phyloP scores from a whole-genome alignment of 2,329 filamentous ascomycete genomes.

The Neopestalotiopsis sp. region DNA sequence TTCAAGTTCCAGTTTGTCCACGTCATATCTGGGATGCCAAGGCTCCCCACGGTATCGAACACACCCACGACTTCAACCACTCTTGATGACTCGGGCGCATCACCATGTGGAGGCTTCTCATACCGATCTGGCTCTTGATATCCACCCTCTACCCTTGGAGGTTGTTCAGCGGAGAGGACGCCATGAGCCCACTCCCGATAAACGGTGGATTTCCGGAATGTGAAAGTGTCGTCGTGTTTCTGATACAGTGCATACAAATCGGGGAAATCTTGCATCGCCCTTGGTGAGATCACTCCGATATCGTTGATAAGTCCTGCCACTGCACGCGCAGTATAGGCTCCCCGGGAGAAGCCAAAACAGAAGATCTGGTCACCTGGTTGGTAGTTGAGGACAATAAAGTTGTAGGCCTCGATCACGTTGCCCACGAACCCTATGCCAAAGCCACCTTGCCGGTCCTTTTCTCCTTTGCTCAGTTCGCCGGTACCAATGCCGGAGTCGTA shows the following conservation, averaged over 20 bases:
- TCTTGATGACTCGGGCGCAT: constrained; percentile 19
- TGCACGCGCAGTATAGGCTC: constrained; percentile 46
- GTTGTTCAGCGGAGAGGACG: constrained; percentile 12
- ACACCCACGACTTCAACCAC: constrained; percentile 37
- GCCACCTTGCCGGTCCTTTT: constrained; percentile 24
- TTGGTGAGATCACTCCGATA: constrained; percentile 27
- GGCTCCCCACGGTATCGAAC: constrained; percentile 39
- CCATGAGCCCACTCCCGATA: constrained; percentile 22
- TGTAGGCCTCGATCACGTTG: constrained; percentile 39
- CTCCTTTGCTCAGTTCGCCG: constrained; percentile 43
- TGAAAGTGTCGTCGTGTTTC: constrained; percentile 19
- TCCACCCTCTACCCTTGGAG: not conserved
- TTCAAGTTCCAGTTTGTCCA: constrained; percentile 24
- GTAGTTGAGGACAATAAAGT: constrained; percentile 45
- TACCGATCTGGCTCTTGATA: constrained; percentile 7
- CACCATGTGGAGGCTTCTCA: constrained; percentile 15
- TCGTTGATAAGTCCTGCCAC: constrained; percentile 42
- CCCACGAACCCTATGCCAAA: constrained; percentile 23
- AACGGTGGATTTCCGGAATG: constrained; percentile 18
- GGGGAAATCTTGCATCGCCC: constrained; percentile 25
- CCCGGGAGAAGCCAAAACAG: constrained; percentile 45
- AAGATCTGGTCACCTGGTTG: constrained; percentile 42
- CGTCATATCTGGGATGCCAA: constrained; percentile 35
- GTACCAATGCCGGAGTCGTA: constrained; percentile 40
- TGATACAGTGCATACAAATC: constrained; percentile 19